Evolutionary conservation across 352 stramenopile species (phyloP).

Genomic region (Globisporangium nodosum): DNA sequence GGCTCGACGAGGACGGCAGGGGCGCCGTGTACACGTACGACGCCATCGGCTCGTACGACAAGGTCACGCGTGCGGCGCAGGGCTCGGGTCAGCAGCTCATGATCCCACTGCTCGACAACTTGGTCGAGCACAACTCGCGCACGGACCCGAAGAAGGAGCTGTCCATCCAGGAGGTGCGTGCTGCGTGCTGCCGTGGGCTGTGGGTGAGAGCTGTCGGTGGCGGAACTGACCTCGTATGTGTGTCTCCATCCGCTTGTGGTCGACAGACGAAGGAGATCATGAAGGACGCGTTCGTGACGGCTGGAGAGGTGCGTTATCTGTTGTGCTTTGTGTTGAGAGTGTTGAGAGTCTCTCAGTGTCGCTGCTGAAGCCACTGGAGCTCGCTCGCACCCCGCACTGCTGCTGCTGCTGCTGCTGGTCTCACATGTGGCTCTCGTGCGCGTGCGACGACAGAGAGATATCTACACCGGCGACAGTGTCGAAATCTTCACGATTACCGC

Average conservation of each 20-base stretch:
- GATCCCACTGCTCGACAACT: conserved; percentile 98
- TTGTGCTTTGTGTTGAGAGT: background rate
- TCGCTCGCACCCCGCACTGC: background rate
- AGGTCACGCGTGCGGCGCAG: conserved; percentile 65
- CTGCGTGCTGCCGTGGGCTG: background rate
- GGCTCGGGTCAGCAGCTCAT: conserved; percentile 95
- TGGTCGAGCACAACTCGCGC: conserved; percentile 90
- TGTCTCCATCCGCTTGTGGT: background rate
- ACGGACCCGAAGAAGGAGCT: conserved; percentile 91
- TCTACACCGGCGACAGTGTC: conserved; percentile 98
- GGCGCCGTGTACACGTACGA: conserved; percentile 98
- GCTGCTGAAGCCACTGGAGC: background rate
- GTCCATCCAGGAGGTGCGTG: conserved; percentile 77
- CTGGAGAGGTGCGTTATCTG: conserved; percentile 79
- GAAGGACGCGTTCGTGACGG: conserved; percentile 98
- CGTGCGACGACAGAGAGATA: conserved; percentile 85
- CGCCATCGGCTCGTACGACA: conserved; percentile 91
- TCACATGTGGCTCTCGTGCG: background rate
- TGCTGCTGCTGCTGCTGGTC: too few relatives aligned
- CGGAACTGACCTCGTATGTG: background rate
- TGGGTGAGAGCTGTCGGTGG: background rate
- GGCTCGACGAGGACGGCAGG: conserved; percentile 95
- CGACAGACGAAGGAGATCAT: conserved; percentile 93
- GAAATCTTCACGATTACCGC: conserved; percentile 97
- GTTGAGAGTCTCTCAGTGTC: background rate